Percentiles rank a stretch among this genome's conserved stretches.
Conservation (phyloP, 805 yeast genomes). For the Grigorovia jiainica region DNA sequence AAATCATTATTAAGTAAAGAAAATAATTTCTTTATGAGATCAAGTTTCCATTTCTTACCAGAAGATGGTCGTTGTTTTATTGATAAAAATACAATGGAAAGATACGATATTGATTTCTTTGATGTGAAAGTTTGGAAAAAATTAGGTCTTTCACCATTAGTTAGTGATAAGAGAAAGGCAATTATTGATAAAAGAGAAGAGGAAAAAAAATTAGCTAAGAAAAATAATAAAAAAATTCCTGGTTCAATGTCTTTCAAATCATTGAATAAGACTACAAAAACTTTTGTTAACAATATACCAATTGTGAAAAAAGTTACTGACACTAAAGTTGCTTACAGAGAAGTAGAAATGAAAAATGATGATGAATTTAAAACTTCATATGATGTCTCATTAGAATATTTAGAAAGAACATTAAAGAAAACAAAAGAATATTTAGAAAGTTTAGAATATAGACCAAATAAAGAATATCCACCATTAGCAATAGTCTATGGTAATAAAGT, state of each 20-base stretch:
- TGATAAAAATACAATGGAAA: slow-evolving; percentile 48
- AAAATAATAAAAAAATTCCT: neutral
- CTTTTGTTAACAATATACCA: slow-evolving; percentile 7
- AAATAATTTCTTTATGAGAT: slow-evolving; percentile 81
- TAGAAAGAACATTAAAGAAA: slow-evolving; percentile 48
- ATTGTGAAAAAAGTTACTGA: slow-evolving; percentile 5
- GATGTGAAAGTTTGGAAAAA: slow-evolving; percentile 75
- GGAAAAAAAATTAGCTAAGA: slow-evolving; percentile 2
- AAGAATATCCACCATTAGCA: slow-evolving; percentile 74
- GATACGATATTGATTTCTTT: slow-evolving; percentile 62
- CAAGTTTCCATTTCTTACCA: slow-evolving; percentile 73
- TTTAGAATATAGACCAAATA: slow-evolving; percentile 42
- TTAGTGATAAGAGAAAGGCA: slow-evolving; percentile 29
- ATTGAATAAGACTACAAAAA: slow-evolving; percentile 6
- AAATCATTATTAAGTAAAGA: slow-evolving; percentile 70
- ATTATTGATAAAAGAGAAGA: slow-evolving; percentile 4
- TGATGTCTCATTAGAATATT: slow-evolving; percentile 55
- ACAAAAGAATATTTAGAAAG: slow-evolving; percentile 51
- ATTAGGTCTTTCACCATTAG: slow-evolving; percentile 67
- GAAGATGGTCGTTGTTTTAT: slow-evolving; percentile 64
- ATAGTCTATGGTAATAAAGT: slow-evolving; percentile 71
- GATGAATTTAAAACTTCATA: slow-evolving; percentile 23
- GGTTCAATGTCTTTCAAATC: neutral
- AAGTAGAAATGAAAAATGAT: slow-evolving; percentile 7
- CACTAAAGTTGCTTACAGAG: slow-evolving; percentile 1